Evolutionary conservation across 2,329 filamentous ascomycete genomes (phyloP).

Genomic region (Clonostachys chloroleuca): DNA sequence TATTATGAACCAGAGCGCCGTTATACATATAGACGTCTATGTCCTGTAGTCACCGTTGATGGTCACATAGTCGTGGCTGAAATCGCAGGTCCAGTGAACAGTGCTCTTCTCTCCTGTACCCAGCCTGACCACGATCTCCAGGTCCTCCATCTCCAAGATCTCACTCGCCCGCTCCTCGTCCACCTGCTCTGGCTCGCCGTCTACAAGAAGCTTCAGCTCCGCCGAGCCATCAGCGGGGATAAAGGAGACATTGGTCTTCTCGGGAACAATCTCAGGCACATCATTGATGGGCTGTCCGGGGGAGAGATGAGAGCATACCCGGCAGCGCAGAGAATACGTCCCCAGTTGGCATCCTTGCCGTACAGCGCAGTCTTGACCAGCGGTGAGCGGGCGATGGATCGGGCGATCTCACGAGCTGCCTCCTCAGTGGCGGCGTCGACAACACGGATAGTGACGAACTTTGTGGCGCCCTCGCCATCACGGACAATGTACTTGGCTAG

Average conservation of each 20-base stretch:
- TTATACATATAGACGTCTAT: slow-evolving; percentile 17
- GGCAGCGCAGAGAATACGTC: slow-evolving; percentile 89
- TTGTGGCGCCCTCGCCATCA: slow-evolving; percentile 95
- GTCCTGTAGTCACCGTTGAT: slow-evolving; percentile 68
- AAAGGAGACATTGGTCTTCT: slow-evolving; percentile 74
- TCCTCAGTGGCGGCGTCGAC: slow-evolving; percentile 64
- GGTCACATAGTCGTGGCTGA: slow-evolving; percentile 74
- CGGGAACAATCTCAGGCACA: slow-evolving; percentile 53
- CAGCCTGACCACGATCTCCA: slow-evolving; percentile 73
- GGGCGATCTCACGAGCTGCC: slow-evolving; percentile 75
- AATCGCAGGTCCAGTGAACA: slow-evolving; percentile 82
- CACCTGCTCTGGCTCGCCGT: slow-evolving; percentile 75
- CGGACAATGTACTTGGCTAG: slow-evolving; percentile 91
- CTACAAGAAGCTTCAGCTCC: slow-evolving; percentile 64
- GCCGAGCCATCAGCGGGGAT: slow-evolving; percentile 6
- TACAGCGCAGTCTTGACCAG: slow-evolving; percentile 97
- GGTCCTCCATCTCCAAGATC: slow-evolving; percentile 72
- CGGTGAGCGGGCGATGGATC: slow-evolving; percentile 83
- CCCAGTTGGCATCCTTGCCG: slow-evolving; percentile 97
- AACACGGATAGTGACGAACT: slow-evolving; percentile 92
- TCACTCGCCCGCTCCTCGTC: slow-evolving; percentile 73
- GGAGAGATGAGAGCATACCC: slow-evolving; percentile 35
- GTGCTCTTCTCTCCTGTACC: slow-evolving; percentile 66
- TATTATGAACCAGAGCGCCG: background rate
- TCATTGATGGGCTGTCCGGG: background rate